Conservation (phyloP, 257 asterid genomes). For the Solanum etuberosum region DNA sequence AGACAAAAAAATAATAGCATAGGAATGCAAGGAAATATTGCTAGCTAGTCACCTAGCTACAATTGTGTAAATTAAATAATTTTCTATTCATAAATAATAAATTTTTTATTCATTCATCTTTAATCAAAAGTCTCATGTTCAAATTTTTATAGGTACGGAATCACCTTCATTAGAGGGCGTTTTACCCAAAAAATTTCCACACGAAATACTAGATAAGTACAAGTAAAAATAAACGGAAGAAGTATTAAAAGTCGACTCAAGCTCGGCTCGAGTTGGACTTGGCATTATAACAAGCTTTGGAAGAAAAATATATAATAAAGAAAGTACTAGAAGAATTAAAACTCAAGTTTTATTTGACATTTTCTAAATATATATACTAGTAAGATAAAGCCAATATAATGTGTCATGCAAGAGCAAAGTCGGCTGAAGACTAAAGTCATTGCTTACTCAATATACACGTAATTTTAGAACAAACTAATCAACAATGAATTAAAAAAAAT, state of each 20-base stretch:
- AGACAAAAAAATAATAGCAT: background rate
- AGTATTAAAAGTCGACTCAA: background rate
- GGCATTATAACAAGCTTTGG: background rate
- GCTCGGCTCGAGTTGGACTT: background rate
- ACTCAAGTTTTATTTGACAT: background rate
- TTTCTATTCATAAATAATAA: background rate
- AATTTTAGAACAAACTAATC: background rate
- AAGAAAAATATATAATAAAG: background rate
- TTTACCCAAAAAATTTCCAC: too few species aligned
- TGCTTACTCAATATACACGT: background rate
- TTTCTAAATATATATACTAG: background rate
- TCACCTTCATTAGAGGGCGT: too few species aligned
- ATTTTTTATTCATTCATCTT: background rate
- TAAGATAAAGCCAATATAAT: background rate
- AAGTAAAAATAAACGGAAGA: too few species aligned
- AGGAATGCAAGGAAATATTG: background rate
- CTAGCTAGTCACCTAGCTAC: background rate
- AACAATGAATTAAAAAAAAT: background rate
- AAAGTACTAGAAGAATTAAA: background rate
- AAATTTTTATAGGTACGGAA: too few species aligned
- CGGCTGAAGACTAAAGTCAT: background rate
- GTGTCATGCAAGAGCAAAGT: background rate
- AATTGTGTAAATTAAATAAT: background rate
- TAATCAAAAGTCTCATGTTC: accelerated
- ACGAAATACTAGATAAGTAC: too few species aligned